Evolutionary conservation across 2,329 filamentous ascomycete species (phyloP), one percentile per base, ranked within the genome.

Genomic region (Pseudohalonectria lignicola): DNA sequence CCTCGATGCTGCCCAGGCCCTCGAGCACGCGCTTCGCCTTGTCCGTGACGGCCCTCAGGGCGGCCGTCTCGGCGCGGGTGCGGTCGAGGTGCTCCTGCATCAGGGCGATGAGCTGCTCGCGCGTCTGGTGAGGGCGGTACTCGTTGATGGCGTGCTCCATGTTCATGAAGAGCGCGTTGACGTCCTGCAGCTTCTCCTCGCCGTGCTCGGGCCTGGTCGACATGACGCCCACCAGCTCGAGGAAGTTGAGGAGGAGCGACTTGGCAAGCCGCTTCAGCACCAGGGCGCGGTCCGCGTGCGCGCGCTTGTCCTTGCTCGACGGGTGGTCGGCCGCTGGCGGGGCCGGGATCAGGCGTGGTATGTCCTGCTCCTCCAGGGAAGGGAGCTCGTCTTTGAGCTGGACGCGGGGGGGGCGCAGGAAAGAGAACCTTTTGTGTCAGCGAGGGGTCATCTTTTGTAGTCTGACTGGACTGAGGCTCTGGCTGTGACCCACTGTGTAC

Each of bases 101-200:
- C 66, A 90, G 74, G 47, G 81, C 62, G 23, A 94, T 94, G 41
- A 94, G 66, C 20, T 81, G 87, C 63, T 95, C 88, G 32, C 90
- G 67, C 18, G 88, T 87, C 62, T 96, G 90, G 55, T 95, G 88
- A 9, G 88, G 88, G 23, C 90, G 74, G 61, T 94, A 96, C 57
- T 94, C 81, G 57, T 98, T 98, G 47, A 96, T 77, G 39, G 94
- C 71, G 52, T 93, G 86, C 60, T 95, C 87, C 52, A 93, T 82
- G 57, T 96, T 96, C 57, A 90, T 79, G 45, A 94, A 81, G 20
- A 96, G 64, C 13, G 81, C 87, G 50, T 82, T 73, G 23, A 98
- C 61, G 56, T 96, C 82, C 32, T 76, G 67, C 33, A 90, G 70
- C 55, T 94, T 94, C 31, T 76, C 70, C 19, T 73, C 66, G 37